Conservation (phyloP, 2,329 filamentous ascomycete species). For the Aureobasidium sp. region DNA sequence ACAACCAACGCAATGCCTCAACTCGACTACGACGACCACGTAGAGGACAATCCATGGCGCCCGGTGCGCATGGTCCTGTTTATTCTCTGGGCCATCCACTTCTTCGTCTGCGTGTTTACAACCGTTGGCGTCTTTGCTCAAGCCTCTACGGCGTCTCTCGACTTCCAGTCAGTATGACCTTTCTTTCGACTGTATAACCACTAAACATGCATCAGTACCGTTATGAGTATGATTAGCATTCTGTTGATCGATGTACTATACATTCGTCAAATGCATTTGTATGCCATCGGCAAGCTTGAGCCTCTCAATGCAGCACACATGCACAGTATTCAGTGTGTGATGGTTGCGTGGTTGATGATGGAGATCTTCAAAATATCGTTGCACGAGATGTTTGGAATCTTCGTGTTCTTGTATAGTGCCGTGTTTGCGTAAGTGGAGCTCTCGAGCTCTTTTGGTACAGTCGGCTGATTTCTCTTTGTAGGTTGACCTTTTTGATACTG, state of each 20-base stretch:
- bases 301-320: not conserved
- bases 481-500: not conserved
- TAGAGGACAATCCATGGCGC: not conserved
- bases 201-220: not conserved
- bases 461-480: not conserved
- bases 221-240: not conserved
- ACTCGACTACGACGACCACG: not conserved
- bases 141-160: not conserved
- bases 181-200: not conserved
- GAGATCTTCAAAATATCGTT: not conserved
- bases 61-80: not conserved
- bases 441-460: not conserved
- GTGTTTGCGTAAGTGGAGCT: not conserved
- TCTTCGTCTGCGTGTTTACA: not conserved
- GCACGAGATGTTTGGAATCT: not conserved
- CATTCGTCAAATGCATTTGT: not conserved
- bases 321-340: not conserved
- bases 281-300: not conserved
- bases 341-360: not conserved
- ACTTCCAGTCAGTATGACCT: not conserved
- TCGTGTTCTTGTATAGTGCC: not conserved
- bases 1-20: not conserved
- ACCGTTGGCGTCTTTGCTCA: not conserved
- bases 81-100: not conserved
- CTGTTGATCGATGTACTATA: not conserved